A percentile compares a stretch with the other conserved stretches of the same genome.
These are phyloP conservation scores for Epipyxis sp. DNA, from an alignment of 108 stramenopile genomes.

Conservation along the genomic window DNA sequence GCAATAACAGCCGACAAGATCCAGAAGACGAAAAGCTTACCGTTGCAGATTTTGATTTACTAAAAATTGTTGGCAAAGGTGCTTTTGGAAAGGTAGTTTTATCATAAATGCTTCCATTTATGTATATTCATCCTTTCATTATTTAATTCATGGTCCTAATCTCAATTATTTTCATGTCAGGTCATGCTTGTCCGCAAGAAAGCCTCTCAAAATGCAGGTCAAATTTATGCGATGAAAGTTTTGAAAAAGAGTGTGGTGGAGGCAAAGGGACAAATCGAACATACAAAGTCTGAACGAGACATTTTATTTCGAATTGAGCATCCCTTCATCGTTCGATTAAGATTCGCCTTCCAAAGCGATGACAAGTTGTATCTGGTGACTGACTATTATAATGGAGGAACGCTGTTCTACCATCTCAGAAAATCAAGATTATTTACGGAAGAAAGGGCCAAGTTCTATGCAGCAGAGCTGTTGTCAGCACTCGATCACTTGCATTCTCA, in stretches of 20 bases:
- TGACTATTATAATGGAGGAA: slow-evolving; percentile 50
- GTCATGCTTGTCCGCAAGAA: slow-evolving; percentile 39
- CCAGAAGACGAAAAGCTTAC: slow-evolving; percentile 23
- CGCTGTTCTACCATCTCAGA: slow-evolving; percentile 51
- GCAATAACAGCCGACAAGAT: not conserved
- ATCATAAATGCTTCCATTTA: slow-evolving; percentile 44
- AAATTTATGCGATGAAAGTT: slow-evolving; percentile 55
- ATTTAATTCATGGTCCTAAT: not conserved
- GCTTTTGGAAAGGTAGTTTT: slow-evolving; percentile 58
- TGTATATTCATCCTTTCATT: not conserved
- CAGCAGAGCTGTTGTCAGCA: slow-evolving; percentile 58
- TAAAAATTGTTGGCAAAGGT: slow-evolving; percentile 58
- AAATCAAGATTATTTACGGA: slow-evolving; percentile 44
- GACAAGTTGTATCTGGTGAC: slow-evolving; percentile 50
- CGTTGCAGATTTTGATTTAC: slow-evolving; percentile 49
- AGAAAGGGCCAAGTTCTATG: slow-evolving; percentile 55
- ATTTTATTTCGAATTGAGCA: slow-evolving; percentile 46
- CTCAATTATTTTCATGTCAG: too few relatives aligned
- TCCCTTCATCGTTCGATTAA: slow-evolving; percentile 49
- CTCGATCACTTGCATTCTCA: slow-evolving; percentile 56
- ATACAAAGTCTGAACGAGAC: slow-evolving; percentile 45
- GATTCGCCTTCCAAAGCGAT: slow-evolving; percentile 49
- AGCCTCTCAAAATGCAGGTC: slow-evolving; percentile 17
- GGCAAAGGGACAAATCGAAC: slow-evolving; percentile 49
- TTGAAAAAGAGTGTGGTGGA: slow-evolving; percentile 43